Conservation (phyloP, 2,329 filamentous ascomycete genomes). For the Diaporthe sp. region DNA sequence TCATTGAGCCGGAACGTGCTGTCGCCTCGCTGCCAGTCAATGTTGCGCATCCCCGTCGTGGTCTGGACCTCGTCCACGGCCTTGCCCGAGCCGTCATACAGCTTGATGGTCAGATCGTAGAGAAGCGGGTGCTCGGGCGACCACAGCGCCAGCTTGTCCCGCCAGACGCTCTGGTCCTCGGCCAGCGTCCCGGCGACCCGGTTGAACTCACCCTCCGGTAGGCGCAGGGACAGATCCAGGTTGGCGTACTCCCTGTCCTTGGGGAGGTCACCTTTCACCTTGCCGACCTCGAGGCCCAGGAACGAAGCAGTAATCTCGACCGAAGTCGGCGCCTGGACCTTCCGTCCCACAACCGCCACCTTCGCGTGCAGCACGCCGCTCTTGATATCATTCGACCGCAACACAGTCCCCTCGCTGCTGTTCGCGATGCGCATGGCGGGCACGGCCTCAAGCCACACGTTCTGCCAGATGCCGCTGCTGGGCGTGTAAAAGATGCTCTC, state of each 20-base stretch:
- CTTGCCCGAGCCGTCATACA: constrained; percentile 58
- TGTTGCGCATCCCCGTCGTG: constrained; percentile 71
- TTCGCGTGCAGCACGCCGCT: constrained; percentile 64
- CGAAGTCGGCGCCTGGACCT: constrained; percentile 58
- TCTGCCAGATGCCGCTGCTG: constrained; percentile 70
- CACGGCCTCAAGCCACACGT: constrained; percentile 69
- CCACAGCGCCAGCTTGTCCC: constrained; percentile 72
- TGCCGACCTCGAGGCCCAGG: constrained; percentile 61
- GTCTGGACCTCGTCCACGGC: constrained; percentile 70
- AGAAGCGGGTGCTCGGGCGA: constrained; percentile 70
- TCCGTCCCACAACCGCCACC: constrained; percentile 63
- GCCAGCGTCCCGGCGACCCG: constrained; percentile 51
- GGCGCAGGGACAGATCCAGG: constrained; percentile 62
- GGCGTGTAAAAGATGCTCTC: constrained; percentile 73
- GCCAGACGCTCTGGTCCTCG: constrained; percentile 59
- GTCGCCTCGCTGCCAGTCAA: constrained; percentile 71
- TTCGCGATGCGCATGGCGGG: constrained; percentile 66
- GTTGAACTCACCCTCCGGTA: constrained; percentile 52
- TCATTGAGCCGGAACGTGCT: constrained; percentile 72
- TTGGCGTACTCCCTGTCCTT: constrained; percentile 63
- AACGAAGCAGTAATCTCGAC: constrained; percentile 69
- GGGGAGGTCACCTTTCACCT: constrained; percentile 58
- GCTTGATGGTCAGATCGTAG: constrained; percentile 67
- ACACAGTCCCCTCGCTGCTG: constrained; percentile 69
- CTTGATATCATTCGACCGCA: constrained; percentile 67